Percentiles rank a stretch among this genome's conserved stretches.
Evolutionary conservation across 208 protist genomes (phyloP).

Genomic region (Trypanosomatidae sp.): DNA sequence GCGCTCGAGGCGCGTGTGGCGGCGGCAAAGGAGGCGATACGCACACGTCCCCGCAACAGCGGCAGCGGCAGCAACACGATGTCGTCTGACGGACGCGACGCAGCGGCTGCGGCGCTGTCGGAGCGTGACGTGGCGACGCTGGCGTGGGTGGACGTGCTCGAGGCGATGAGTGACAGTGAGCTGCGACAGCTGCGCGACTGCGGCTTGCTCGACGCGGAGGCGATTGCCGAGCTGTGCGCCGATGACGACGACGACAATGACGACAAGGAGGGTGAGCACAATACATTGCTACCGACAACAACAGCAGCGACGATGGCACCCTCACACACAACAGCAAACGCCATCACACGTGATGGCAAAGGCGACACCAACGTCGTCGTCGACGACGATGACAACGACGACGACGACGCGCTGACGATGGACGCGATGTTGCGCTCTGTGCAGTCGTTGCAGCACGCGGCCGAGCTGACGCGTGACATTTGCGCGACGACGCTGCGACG

Average conservation of each 20-base stretch:
- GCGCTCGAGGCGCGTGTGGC: conserved; percentile 4
- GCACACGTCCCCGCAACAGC: background rate
- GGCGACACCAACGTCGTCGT: background rate
- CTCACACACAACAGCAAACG: background rate
- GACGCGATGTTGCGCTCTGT: conserved; percentile 18
- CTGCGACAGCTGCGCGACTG: conserved; percentile 26
- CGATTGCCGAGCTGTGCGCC: conserved; percentile 8
- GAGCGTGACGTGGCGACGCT: conserved; percentile 4
- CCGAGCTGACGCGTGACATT: conserved; percentile 25
- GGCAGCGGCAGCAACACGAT: too few species aligned
- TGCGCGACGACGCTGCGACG: conserved; percentile 7
- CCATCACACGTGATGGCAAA: background rate
- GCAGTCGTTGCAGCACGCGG: conserved; percentile 16
- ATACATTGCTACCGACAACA: background rate
- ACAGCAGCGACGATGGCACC: background rate
- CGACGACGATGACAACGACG: background rate
- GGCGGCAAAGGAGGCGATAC: conserved; percentile 3
- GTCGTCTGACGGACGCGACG: too few species aligned
- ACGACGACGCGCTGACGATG: conserved; percentile 7
- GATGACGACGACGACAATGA: background rate
- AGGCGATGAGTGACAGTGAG: conserved; percentile 22
- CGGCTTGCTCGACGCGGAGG: conserved; percentile 29
- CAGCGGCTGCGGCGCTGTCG: too few species aligned
- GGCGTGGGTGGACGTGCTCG: conserved; percentile 46
- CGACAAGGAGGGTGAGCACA: background rate